Evolutionary conservation across 805 yeast genomes (phyloP).

Genomic region (Ogataea methanolica): DNA sequence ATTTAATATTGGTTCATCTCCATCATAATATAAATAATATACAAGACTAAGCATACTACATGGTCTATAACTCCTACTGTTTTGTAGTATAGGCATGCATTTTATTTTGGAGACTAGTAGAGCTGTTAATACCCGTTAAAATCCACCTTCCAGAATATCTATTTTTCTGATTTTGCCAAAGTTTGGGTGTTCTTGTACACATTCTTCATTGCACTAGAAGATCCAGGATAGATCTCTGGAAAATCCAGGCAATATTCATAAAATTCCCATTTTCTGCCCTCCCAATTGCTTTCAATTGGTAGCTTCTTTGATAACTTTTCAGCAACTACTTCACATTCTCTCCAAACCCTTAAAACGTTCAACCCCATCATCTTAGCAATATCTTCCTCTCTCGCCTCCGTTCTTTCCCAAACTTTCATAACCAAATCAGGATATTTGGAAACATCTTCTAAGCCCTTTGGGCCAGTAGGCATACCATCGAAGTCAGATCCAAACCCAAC

Average conservation of each 20-base stretch:
- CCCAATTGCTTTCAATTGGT: slow-evolving; percentile 36
- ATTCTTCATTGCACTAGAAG: slow-evolving; percentile 20
- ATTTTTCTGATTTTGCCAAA: too few species aligned
- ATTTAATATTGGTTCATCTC: too few species aligned
- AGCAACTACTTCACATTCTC: slow-evolving; percentile 32
- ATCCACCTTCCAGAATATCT: too few species aligned
- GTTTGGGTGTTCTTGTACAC: slow-evolving; percentile 14
- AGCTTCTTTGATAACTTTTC: slow-evolving; percentile 23
- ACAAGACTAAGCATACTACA: too few species aligned
- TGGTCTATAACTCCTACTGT: too few species aligned
- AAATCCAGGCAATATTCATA: slow-evolving; percentile 27
- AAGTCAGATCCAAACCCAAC: slow-evolving; percentile 50
- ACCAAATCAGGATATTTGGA: slow-evolving; percentile 50
- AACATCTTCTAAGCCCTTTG: slow-evolving; percentile 47
- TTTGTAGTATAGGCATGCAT: too few species aligned
- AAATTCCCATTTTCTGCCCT: slow-evolving; percentile 36
- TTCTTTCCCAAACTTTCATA: slow-evolving; percentile 28
- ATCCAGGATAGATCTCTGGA: slow-evolving; percentile 35
- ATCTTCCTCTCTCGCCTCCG: slow-evolving; percentile 40
- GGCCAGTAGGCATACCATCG: slow-evolving; percentile 48
- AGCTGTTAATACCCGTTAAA: too few species aligned
- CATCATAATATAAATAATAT: too few species aligned
- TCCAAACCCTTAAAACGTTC: slow-evolving; percentile 44
- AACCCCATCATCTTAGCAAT: slow-evolving; percentile 39
- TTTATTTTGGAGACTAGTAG: too few species aligned